These are phyloP conservation scores for Scheffersomyces titani DNA, from an alignment of 1,139 yeast genomes.

Conservation along the genomic window DNA sequence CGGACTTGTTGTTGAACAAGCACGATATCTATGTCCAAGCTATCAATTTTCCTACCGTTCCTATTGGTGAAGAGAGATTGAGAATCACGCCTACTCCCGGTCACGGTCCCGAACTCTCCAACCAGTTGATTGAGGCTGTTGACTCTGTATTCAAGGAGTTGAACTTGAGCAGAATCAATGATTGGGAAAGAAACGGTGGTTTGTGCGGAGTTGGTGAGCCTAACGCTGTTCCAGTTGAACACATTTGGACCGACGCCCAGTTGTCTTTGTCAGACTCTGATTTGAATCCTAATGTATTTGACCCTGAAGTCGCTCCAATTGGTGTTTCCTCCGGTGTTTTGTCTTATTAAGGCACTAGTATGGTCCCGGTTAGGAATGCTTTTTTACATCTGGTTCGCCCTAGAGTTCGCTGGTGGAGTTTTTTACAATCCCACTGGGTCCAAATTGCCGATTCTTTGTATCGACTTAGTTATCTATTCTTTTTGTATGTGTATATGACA, in stretches of 20 bases:
- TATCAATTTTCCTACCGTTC: constrained; percentile 96
- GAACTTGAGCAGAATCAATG: constrained; percentile 69
- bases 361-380: not conserved
- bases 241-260: constrained; percentile 86
- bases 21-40: constrained; percentile 95
- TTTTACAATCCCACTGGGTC: not conserved
- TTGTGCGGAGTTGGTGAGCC: constrained; percentile 82
- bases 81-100: constrained; percentile 99
- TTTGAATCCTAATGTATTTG: constrained; percentile 63
- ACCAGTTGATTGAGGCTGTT: constrained; percentile 73
- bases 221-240: constrained; percentile 42
- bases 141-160: constrained; percentile 80
- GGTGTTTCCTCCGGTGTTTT: constrained; percentile 71
- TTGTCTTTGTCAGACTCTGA: constrained; percentile 60
- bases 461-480: too few species aligned
- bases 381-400: not conserved
- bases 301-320: constrained; percentile 59
- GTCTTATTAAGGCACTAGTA: constrained; percentile 7
- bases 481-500: not conserved
- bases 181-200: constrained; percentile 83
- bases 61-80: constrained; percentile 92
- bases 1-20: constrained; percentile 81
- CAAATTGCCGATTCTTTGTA: not conserved
- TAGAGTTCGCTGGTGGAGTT: not conserved
- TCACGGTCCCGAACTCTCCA: constrained; percentile 75